Percentiles rank a stretch among this genome's conserved stretches.
Evolutionary conservation across 2,329 filamentous ascomycete species (phyloP).

Genomic region (Diaporthe longicolla): DNA sequence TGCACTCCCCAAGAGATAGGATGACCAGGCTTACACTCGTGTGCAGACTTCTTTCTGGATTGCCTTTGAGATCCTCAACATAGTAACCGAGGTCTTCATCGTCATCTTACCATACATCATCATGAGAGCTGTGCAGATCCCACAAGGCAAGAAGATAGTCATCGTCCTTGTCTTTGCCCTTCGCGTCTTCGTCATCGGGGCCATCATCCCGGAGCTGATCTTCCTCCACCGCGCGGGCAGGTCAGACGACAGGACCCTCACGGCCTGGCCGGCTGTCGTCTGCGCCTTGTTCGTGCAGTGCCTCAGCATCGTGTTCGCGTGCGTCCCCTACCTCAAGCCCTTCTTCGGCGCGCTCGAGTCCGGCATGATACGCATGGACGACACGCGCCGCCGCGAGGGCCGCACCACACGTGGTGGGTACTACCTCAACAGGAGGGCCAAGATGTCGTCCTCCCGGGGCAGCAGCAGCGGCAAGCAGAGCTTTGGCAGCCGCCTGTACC

Average conservation of each 20-base stretch:
- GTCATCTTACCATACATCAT: background rate
- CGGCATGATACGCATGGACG: conserved; percentile 19
- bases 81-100: background rate
- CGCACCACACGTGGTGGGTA: background rate
- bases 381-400: conserved; percentile 18
- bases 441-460: too few species aligned
- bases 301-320: conserved; percentile 19
- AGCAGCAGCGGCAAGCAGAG: conserved; percentile 14
- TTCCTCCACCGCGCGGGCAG: background rate
- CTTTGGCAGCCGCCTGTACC: background rate
- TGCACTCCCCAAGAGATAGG: background rate
- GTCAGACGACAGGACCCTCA: background rate
- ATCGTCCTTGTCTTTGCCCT: background rate
- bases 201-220: background rate
- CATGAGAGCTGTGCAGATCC: background rate
- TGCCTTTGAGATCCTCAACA: background rate
- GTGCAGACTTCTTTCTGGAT: background rate
- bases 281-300: background rate
- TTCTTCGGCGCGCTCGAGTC: conserved; percentile 22
- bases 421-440: background rate
- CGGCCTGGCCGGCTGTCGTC: background rate
- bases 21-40: background rate
- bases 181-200: conserved; percentile 1
- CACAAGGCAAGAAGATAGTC: background rate
- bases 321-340: conserved; percentile 19